Conservation (phyloP, 1,284 basidiomycete species). For the Trametes hirsuta region DNA sequence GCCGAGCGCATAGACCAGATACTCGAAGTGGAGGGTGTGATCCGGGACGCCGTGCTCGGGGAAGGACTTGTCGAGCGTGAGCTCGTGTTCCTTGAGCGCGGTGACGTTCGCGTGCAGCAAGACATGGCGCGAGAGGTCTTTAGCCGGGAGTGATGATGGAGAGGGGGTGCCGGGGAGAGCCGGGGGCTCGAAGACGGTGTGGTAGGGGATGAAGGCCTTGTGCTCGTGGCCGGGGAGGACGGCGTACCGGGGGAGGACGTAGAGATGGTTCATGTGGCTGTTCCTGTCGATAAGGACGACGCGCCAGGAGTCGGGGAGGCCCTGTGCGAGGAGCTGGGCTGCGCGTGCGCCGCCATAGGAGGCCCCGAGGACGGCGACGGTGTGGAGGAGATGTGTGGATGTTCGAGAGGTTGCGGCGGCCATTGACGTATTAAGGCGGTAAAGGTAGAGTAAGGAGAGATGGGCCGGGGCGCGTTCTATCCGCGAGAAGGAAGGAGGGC, state of each 20-base stretch:
- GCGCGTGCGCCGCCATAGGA: constrained; percentile 63
- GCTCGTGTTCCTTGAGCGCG: constrained; percentile 44
- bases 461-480: constrained; percentile 18
- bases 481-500: constrained; percentile 17
- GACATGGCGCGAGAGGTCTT: constrained; percentile 30
- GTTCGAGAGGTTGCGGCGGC: not conserved
- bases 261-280: constrained; percentile 47
- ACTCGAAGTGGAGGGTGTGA: constrained; percentile 48
- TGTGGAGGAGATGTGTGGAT: constrained; percentile 37
- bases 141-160: not conserved
- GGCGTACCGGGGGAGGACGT: constrained; percentile 65
- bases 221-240: constrained; percentile 71
- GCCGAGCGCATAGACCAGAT: constrained; percentile 61
- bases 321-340: constrained; percentile 57
- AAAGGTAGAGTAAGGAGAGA: constrained; percentile 22
- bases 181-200: constrained; percentile 42
- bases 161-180: constrained; percentile 3
- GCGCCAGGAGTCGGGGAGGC: constrained; percentile 62
- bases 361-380: constrained; percentile 62
- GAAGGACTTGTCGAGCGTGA: constrained; percentile 52
- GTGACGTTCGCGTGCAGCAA: constrained; percentile 53
- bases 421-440: constrained; percentile 24
- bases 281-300: constrained; percentile 77
- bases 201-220: constrained; percentile 75
- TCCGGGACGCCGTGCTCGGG: constrained; percentile 45